Base-by-base conservation (phyloP, 1,284 basidiomycete species). In the Ustilago shanxiensis region DNA sequence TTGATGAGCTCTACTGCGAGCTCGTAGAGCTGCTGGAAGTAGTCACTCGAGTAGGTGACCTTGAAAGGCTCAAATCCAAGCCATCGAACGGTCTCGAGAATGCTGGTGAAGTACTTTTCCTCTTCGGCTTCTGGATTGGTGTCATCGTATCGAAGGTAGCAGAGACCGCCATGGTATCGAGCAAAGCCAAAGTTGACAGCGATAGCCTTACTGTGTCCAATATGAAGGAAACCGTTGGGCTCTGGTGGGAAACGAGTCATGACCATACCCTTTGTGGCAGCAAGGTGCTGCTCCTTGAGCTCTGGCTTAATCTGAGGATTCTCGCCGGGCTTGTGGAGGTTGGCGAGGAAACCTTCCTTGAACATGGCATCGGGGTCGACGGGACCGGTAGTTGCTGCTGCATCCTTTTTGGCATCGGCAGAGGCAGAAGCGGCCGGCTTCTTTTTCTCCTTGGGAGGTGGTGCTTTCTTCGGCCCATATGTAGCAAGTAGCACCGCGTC, bases 121-220 rank as follows among this genome's bases (percentile, higher is more conserved):
- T 99, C 97, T 86, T 99, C 97, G 54, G 95, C 95, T 87, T 97
- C 95, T 0, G 97, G 97, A 87, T 99, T 99, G 41, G 97, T 99
- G 87, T 99, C 97, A 86, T 99, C 97, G 85, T 93, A 99, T 65
- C 95, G 91, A 52, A 99, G 89, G 86, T 98, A 98, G 79, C 93
- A 95, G 82, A 93, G 91, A 31, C 97, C 97, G 22, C 90, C 90
- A 85, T 98, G 90, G 87, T 94, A 91, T 24, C 94, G 94, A 28
- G 97, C 97, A 86, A 94, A 99, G 31, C 97, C 97, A 87, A 99
- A 99, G 88, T 97, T 94, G 79, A 99, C 91, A 83, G 98, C 97
- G 82, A 99, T 98, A 8, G 97, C 96, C 86, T 99, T 99, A 60
- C 95, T 97, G 85, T 99, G 97, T 4, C 88, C 95, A 69, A 98